Evolutionary conservation across 768 basidiomycete genomes (phyloP), one percentile per base, ranked within the genome.

Genomic region (Mycena kentingensis): DNA sequence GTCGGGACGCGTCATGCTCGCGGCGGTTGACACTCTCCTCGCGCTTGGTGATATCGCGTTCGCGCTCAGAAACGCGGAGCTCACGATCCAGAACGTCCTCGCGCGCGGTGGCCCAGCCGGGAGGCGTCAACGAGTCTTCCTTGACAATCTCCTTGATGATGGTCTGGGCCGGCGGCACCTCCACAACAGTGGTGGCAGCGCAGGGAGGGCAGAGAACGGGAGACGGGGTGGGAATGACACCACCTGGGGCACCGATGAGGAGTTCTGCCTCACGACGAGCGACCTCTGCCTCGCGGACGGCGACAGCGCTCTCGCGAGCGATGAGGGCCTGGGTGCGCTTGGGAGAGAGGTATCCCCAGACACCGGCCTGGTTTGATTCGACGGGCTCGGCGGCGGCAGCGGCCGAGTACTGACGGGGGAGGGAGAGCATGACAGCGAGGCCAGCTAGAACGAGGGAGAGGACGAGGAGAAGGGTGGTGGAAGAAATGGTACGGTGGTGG

Each of bases 111-210:
- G 79, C 73, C 90, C 90, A 92, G n/a, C 85, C 85, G 38, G 90
- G 87, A 28, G 89, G 85, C 16, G 84, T 80, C 49, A 90, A 77
- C 8, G 83, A 84, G 61, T 88, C 85, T 63, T 93, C 90, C 64
- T 88, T 90, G 54, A 91, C 82, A 37, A 93, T 81, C 63, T 93
- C 90, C 68, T 93, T 91, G 71, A 92, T 90, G 63, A 93, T 80
- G 2, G 91, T 93, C 60, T 90, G 88, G 1, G 76, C 72, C 1
- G 90, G 69, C 61, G 75, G 73, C 4, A 84, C 83, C 59, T 87
- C 79, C 22, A 81, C 66, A 19, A 80, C 71, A 0, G 83, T 80
- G 15, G 81, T 63, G 1, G 79, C 68, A 5, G 76, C 68, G 55
- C 88, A 90, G 1, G 77, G 57, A 0, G 90, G 78, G 63, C 88